Conservation (phyloP, 1,284 basidiomycete species). For the Pseudomicrostroma phylloplanum region DNA sequence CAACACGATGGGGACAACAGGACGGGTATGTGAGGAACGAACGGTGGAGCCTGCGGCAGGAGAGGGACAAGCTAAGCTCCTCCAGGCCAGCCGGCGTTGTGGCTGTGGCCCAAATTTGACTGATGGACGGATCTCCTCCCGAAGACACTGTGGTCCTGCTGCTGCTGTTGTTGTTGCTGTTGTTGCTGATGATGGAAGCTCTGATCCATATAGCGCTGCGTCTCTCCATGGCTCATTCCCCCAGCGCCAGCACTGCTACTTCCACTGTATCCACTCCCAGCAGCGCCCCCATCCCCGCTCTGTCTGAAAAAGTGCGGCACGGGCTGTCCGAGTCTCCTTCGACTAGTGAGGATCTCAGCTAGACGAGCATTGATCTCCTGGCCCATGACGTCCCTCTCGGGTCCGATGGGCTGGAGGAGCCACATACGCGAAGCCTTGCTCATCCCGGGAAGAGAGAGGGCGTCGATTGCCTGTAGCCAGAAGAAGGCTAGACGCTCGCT, state of each 20-base stretch:
- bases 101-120: no score
- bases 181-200: neutral
- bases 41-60: neutral
- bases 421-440: slow-evolving; percentile 5
- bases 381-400: neutral
- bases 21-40: neutral
- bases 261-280: neutral
- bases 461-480: slow-evolving; percentile 2
- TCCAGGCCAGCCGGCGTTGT: no score
- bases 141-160: slow-evolving; percentile 1
- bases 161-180: neutral
- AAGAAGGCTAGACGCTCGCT: neutral
- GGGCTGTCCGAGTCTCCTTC: neutral
- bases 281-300: neutral
- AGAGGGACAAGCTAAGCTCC: neutral
- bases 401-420: neutral
- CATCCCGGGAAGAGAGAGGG: neutral
- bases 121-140: no score
- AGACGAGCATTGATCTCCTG: neutral
- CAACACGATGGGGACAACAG: neutral
- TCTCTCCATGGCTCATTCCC: neutral
- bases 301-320: slow-evolving; percentile 3
- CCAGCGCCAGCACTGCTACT: neutral
- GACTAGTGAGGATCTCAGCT: neutral
- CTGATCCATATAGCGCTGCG: neutral